A percentile compares a stretch with the other conserved stretches of the same genome.
Conservation (phyloP, 306 rosid genomes). For the Fragaria iinumae region DNA sequence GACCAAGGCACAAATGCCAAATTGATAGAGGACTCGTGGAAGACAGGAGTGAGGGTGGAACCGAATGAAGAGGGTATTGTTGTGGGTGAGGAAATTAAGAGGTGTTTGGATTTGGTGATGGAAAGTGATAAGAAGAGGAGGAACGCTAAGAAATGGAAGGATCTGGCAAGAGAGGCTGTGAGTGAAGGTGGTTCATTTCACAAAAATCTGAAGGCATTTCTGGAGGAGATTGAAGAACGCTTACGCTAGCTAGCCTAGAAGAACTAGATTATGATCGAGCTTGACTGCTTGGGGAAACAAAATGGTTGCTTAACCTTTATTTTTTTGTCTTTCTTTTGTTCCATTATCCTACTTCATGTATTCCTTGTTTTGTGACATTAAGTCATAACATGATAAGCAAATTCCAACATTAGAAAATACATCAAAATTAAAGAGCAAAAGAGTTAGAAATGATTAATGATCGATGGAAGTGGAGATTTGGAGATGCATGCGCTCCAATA, state of each 20-base stretch:
- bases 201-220: constrained; percentile 31
- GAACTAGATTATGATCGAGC: too few species aligned
- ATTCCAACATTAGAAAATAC: too few species aligned
- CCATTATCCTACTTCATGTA: not conserved
- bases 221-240: constrained; percentile 8
- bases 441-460: too few species aligned
- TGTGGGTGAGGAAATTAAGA: constrained; percentile 21
- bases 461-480: too few species aligned
- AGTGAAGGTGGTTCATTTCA: constrained; percentile 34
- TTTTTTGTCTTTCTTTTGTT: too few species aligned
- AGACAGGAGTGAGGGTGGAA: constrained; percentile 28
- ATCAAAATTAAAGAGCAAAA: too few species aligned
- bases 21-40: constrained; percentile 36
- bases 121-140: constrained; percentile 16
- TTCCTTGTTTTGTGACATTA: not conserved
- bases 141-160: constrained; percentile 33
- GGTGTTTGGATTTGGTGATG: constrained; percentile 35
- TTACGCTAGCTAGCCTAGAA: too few species aligned
- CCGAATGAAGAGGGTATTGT: constrained; percentile 21
- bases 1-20: constrained; percentile 37
- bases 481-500: too few species aligned
- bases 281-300: not conserved
- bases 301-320: not conserved
- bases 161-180: constrained; percentile 27
- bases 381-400: not conserved